Evolutionary conservation across 2,329 filamentous ascomycete genomes (phyloP).

Genomic region (Epichloe scottii): DNA sequence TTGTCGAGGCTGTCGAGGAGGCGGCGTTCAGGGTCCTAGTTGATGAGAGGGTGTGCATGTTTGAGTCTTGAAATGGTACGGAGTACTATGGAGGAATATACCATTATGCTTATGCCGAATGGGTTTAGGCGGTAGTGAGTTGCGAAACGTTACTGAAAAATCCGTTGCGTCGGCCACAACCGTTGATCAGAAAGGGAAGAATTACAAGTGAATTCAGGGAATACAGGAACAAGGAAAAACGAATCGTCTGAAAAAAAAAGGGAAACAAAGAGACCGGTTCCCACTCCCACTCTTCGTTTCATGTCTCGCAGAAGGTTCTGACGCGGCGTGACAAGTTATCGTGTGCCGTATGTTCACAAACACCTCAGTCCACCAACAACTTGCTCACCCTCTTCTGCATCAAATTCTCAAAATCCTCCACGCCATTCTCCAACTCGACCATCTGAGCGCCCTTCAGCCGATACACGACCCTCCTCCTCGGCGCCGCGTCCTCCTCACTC

Average conservation of each 20-base stretch:
- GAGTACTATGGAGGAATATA: neutral
- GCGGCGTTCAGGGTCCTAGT: conserved; percentile 34
- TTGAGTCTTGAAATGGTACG: neutral
- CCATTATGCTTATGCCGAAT: no score
- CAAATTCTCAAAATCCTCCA: conserved; percentile 51
- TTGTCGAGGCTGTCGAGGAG: conserved; percentile 39
- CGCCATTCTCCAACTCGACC: conserved; percentile 42
- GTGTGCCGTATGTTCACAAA: neutral
- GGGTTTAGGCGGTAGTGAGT: no score
- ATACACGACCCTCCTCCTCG: conserved; percentile 44
- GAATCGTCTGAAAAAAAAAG: no score
- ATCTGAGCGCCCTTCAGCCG: conserved; percentile 46
- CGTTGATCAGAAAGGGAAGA: no score
- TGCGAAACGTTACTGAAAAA: no score
- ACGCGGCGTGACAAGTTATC: no score
- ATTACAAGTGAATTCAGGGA: no score
- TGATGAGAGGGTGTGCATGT: conserved; percentile 14
- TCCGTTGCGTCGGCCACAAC: no score
- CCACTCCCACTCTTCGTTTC: no score
- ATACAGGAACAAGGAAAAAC: no score
- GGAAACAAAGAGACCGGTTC: no score
- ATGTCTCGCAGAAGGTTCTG: no score
- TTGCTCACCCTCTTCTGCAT: conserved; percentile 46
- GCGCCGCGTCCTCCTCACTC: conserved; percentile 25
- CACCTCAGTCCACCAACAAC: conserved; percentile 16